These are phyloP conservation scores for Centella asiatica DNA, from an alignment of 129 eudicot genomes.

Conservation along the genomic window DNA sequence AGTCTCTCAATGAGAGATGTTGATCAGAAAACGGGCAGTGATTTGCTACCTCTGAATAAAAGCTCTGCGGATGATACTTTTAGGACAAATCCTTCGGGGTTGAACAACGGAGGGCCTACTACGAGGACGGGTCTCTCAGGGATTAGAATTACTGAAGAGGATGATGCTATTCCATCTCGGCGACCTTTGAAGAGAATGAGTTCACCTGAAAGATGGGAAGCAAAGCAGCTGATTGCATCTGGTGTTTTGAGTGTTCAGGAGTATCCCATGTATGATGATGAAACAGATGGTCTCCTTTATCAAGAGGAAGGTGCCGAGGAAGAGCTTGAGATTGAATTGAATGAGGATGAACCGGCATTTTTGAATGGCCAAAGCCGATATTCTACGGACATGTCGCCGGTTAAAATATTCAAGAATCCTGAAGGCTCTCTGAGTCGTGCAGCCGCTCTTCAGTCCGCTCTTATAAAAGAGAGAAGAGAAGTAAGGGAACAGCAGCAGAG, in stretches of 20 bases:
- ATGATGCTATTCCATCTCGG: conserved; percentile 47
- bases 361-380: conserved; percentile 77
- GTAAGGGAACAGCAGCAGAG: conserved; percentile 83
- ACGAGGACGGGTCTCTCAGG: conserved; percentile 68
- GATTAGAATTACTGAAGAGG: conserved; percentile 54
- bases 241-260: conserved; percentile 79
- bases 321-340: conserved; percentile 79
- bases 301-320: conserved; percentile 86
- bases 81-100: conserved; percentile 45
- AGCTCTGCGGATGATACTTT: conserved; percentile 31
- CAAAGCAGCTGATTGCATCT: conserved; percentile 71
- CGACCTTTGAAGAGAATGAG: conserved; percentile 79
- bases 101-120: conserved; percentile 22
- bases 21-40: conserved; percentile 76
- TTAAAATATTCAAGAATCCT: conserved; percentile 77
- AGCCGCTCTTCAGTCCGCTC: conserved; percentile 86
- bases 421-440: conserved; percentile 97
- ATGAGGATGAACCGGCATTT: conserved; percentile 83
- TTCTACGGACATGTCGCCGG: conserved; percentile 79
- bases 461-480: conserved; percentile 89
- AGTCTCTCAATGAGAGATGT: conserved; percentile 89
- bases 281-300: conserved; percentile 64
- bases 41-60: conserved; percentile 72
- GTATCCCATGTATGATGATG: conserved; percentile 69
- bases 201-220: conserved; percentile 92